Evolutionary conservation across 352 stramenopile species (phyloP).

Genomic region (Globisporangium heterothallicum): DNA sequence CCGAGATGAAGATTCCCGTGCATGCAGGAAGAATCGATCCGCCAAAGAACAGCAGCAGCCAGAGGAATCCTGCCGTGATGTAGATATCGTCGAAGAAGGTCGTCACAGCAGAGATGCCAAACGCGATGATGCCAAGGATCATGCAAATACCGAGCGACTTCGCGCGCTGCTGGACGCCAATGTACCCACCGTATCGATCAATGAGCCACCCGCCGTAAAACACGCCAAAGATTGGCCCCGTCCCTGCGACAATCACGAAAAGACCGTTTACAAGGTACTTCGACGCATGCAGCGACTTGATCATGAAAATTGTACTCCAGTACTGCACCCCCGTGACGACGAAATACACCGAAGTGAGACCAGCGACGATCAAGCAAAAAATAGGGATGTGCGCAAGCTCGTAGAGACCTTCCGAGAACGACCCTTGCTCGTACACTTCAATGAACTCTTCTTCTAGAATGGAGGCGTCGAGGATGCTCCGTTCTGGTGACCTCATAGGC

Average conservation of each 20-base stretch:
- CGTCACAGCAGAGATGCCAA: constrained; percentile 53
- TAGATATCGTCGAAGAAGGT: constrained; percentile 82
- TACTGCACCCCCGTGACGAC: constrained; percentile 84
- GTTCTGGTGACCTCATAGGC: constrained; percentile 41
- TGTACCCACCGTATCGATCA: constrained; percentile 72
- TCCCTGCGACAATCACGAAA: constrained; percentile 77
- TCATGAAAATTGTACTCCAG: constrained; percentile 87
- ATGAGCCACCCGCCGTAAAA: constrained; percentile 81
- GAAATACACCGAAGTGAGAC: constrained; percentile 80
- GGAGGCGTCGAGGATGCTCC: constrained; percentile 55
- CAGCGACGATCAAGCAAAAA: constrained; percentile 74
- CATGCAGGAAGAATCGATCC: constrained; percentile 75
- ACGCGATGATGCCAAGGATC: constrained; percentile 62
- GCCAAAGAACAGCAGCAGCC: constrained; percentile 79
- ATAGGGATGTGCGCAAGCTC: constrained; percentile 65
- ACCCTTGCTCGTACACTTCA: constrained; percentile 61
- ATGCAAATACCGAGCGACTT: constrained; percentile 77
- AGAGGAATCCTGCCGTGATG: constrained; percentile 66
- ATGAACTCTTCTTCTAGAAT: constrained; percentile 75
- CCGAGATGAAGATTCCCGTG: constrained; percentile 83
- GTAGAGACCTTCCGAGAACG: constrained; percentile 55
- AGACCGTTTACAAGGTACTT: constrained; percentile 82
- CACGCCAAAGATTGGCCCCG: constrained; percentile 73
- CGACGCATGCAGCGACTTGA: constrained; percentile 76
- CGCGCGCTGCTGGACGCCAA: constrained; percentile 64